These are phyloP conservation scores for Calonectria naviculata DNA, from an alignment of 2,329 filamentous ascomycete species.

Conservation along the genomic window DNA sequence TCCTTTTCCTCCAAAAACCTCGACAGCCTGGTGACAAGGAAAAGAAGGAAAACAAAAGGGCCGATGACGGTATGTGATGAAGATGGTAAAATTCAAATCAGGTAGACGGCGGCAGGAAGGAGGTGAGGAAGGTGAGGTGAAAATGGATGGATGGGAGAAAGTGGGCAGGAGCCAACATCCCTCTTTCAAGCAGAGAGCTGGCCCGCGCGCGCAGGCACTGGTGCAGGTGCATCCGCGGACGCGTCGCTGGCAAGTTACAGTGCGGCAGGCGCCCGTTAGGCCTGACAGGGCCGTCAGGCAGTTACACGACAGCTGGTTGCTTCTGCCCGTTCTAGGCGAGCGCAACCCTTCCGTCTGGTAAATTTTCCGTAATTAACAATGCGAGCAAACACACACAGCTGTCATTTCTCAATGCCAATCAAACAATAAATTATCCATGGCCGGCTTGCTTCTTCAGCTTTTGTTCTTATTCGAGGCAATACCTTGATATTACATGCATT, in stretches of 20 bases:
- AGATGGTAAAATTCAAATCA: conserved; percentile 13
- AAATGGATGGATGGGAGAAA: conserved; percentile 29
- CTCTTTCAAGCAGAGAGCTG: conserved; percentile 20
- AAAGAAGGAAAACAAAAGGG: background rate
- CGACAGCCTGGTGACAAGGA: background rate
- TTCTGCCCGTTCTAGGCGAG: background rate
- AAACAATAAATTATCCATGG: background rate
- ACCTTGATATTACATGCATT: background rate
- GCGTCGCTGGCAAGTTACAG: conserved; percentile 26
- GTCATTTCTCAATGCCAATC: background rate
- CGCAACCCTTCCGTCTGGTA: background rate
- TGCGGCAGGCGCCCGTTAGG: conserved; percentile 12
- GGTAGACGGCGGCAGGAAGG: conserved; percentile 16
- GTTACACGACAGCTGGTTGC: background rate
- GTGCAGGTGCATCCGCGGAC: conserved; percentile 22
- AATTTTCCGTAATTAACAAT: background rate
- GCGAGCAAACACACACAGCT: background rate
- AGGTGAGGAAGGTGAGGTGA: conserved; percentile 25
- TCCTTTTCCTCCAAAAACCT: background rate
- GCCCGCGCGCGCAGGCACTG: conserved; percentile 28
- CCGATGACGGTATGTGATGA: conserved; percentile 5
- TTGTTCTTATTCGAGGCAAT: background rate
- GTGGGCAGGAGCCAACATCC: conserved; percentile 26
- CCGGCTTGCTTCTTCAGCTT: background rate
- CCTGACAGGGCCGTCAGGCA: background rate